Evolutionary conservation across 768 basidiomycete species (phyloP).

Genomic region (Mycena metata): DNA sequence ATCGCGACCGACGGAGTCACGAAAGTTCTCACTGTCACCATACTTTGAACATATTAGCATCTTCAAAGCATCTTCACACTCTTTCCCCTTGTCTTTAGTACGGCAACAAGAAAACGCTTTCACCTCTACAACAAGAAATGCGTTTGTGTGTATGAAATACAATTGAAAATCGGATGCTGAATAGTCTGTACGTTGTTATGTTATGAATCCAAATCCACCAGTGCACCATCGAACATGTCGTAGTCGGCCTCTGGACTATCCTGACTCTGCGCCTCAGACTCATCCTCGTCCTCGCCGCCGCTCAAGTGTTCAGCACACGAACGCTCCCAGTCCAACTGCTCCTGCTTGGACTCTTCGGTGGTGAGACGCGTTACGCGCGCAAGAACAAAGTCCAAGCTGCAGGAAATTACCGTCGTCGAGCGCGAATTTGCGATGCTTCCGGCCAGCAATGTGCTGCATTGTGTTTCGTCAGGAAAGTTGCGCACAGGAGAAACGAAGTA

Average conservation of each 20-base stretch:
- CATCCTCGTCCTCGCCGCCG: slow-evolving; percentile 28
- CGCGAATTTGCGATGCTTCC: slow-evolving; percentile 88
- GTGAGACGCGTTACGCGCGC: slow-evolving; percentile 66
- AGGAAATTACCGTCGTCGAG: slow-evolving; percentile 80
- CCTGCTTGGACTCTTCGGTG: slow-evolving; percentile 47
- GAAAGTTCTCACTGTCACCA: slow-evolving; percentile 66
- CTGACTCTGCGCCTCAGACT: slow-evolving; percentile 2
- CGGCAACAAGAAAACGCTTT: not conserved
- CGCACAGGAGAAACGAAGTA: slow-evolving; percentile 1
- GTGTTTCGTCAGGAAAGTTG: slow-evolving; percentile 10
- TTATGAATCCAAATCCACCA: slow-evolving; percentile 38
- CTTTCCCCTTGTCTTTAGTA: not conserved
- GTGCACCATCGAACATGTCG: slow-evolving; percentile 26
- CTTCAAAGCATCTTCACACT: too few species aligned
- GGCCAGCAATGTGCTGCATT: slow-evolving; percentile 76
- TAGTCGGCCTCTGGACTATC: slow-evolving; percentile 13
- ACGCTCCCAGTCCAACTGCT: slow-evolving; percentile 42
- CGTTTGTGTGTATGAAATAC: slow-evolving; percentile 17
- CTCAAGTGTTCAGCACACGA: slow-evolving; percentile 31
- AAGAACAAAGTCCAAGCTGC: slow-evolving; percentile 83
- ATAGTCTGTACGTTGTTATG: not conserved
- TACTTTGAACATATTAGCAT: too few species aligned
- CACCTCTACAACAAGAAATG: not conserved
- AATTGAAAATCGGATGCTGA: slow-evolving; percentile 3
- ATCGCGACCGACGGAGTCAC: slow-evolving; percentile 74